Conservation (phyloP, 305 asterid species). For the Fraxinus latifolia region DNA sequence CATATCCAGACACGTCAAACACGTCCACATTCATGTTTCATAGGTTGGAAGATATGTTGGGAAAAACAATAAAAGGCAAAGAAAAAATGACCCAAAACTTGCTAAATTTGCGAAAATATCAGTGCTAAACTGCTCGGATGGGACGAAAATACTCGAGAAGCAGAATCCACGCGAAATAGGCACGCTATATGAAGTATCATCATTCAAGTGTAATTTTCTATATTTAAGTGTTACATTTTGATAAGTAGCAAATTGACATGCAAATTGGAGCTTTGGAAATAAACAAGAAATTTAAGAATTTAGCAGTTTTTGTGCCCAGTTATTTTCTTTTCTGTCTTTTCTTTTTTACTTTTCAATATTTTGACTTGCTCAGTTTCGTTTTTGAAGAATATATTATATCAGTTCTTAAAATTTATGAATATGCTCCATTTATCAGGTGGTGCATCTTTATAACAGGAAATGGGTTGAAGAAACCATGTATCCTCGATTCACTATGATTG, state of each 20-base stretch:
- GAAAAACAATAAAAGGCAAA: neutral
- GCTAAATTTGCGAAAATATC: neutral
- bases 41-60: neutral
- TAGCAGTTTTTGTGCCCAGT: neutral
- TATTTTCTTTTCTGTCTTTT: neutral
- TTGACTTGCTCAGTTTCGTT: neutral
- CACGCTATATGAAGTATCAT: neutral
- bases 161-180: neutral
- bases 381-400: slow-evolving; percentile 1
- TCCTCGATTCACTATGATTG: slow-evolving; percentile 95
- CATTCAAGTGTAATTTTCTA: neutral
- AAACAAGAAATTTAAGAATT: neutral
- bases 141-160: neutral
- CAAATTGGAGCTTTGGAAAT: neutral
- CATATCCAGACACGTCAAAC: neutral
- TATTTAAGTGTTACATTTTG: neutral
- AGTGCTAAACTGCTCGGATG: neutral
- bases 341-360: neutral
- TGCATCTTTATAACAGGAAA: slow-evolving; percentile 71
- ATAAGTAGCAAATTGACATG: neutral
- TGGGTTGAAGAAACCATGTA: slow-evolving; percentile 86
- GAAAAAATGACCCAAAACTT: neutral
- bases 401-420: slow-evolving; percentile 17
- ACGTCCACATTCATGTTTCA: neutral
- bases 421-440: slow-evolving; percentile 49